A percentile compares a stretch with the other conserved stretches of the same genome.
phyloP scores from a whole-genome alignment of 495 filamentous ascomycete species.

The Aspergillus saccharolyticus region DNA sequence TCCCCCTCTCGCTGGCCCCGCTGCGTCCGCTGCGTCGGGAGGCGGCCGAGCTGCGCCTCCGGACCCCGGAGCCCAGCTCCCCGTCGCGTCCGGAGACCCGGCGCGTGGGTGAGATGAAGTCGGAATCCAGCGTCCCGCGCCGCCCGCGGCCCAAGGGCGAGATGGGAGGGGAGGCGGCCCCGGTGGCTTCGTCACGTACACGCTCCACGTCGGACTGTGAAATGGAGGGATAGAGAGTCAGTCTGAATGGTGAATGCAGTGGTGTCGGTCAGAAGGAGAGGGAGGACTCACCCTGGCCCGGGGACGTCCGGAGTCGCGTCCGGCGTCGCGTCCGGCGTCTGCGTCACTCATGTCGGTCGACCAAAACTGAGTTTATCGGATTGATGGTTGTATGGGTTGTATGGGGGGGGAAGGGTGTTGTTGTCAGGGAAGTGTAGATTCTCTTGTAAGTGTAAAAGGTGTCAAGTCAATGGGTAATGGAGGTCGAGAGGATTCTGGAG shows the following conservation, averaged over 20 bases:
- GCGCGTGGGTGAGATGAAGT: conserved; percentile 16
- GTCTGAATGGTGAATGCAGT: too few species aligned
- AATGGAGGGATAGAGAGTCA: not conserved
- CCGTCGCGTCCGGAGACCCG: conserved; percentile 1
- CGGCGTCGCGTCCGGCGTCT: not conserved
- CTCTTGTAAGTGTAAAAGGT: too few species aligned
- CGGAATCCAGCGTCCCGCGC: not conserved
- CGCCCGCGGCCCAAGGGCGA: conserved; percentile 2
- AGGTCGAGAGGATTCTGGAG: too few species aligned
- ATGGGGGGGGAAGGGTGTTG: too few species aligned
- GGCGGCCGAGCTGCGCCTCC: conserved; percentile 19
- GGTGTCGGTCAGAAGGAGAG: too few species aligned
- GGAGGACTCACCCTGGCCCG: conserved; percentile 4
- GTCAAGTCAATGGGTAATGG: too few species aligned
- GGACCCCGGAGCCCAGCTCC: conserved; percentile 4
- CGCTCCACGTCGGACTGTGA: not conserved
- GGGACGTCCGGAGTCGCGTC: not conserved
- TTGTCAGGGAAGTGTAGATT: too few species aligned
- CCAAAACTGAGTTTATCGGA: too few species aligned
- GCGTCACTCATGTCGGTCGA: not conserved
- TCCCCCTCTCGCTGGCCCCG: not conserved
- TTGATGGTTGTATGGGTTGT: too few species aligned
- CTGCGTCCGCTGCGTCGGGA: conserved; percentile 9
- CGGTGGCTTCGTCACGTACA: not conserved
- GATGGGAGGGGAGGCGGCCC: not conserved